A percentile compares a stretch with the other conserved stretches of the same genome.
Evolutionary conservation across 2,329 filamentous ascomycete genomes (phyloP).

Genomic region (Tolypocladium sp.): DNA sequence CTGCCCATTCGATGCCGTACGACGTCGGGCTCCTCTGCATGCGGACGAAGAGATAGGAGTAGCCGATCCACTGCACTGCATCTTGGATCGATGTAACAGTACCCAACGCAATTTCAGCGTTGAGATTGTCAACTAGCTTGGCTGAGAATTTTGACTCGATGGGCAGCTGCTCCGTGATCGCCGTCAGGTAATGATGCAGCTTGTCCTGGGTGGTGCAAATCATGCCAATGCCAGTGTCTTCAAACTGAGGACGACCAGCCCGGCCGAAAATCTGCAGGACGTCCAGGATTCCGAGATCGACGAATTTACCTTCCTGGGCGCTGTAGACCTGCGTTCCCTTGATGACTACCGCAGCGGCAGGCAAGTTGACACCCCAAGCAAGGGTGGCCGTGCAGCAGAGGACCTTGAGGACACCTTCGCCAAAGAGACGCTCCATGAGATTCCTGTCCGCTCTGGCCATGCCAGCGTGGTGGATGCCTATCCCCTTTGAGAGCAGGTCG

Average conservation of each 20-base stretch:
- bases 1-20: slow-evolving; percentile 92
- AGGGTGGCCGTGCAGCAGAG: slow-evolving; percentile 97
- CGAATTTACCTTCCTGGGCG: slow-evolving; percentile 90
- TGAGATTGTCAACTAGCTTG: slow-evolving; percentile 91
- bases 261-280: slow-evolving; percentile 97
- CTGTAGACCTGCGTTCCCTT: slow-evolving; percentile 98
- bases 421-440: slow-evolving; percentile 87
- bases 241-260: slow-evolving; percentile 94
- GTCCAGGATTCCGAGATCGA: slow-evolving; percentile 91
- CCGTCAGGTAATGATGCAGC: slow-evolving; percentile 79
- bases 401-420: slow-evolving; percentile 87
- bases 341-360: slow-evolving; percentile 92
- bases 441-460: slow-evolving; percentile 94
- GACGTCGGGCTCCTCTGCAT: slow-evolving; percentile 88
- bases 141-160: slow-evolving; percentile 96
- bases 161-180: slow-evolving; percentile 90
- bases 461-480: slow-evolving; percentile 93
- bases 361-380: slow-evolving; percentile 97
- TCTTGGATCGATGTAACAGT: slow-evolving; percentile 93
- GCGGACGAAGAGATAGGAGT: slow-evolving; percentile 93
- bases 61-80: slow-evolving; percentile 94
- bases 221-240: slow-evolving; percentile 95
- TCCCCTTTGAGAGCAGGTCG: slow-evolving; percentile 80
- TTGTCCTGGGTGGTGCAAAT: slow-evolving; percentile 97
- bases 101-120: slow-evolving; percentile 86